Base-by-base conservation (phyloP, 2,329 filamentous ascomycete species). In the Colletotrichum salicis region DNA sequence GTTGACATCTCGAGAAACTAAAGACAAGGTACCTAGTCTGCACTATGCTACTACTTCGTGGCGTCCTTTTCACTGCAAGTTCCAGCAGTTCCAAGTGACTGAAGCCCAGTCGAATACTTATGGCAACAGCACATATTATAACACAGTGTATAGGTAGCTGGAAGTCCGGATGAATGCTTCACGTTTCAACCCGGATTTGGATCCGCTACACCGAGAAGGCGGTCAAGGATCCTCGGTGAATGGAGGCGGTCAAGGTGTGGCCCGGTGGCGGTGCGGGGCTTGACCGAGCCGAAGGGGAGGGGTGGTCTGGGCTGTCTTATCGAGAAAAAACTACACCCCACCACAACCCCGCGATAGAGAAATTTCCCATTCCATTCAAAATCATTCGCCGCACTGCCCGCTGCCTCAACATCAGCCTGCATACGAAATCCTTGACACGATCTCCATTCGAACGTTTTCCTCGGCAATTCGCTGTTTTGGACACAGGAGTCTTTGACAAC, bases 291-390 rank as follows among this genome's bases (percentile, higher is more conserved):
- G 33, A 27, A 37, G 24, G 31, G 19, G 59, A 3, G 27, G 24
- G 27, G 13, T 19, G 19, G 27, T 19, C 55, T 57, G 19, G 33
- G 31, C 15, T 8, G 31, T 60, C 69, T 71, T 72, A 64, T 72
- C 70, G 59, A 41, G 19, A 41, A 59, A 51, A 63, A 71, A 62
- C 15, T 33, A 22, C 37, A 70, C 70, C 70, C 70, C 70, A 69
- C 65, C 70, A 69, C 66, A 72, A 69, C 70, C 70, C 70, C 70
- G 70, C 70, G 70, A 72, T 71, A 69, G 70, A 72, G 70, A 72
- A 72, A 72, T 72, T 72, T 72, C 70, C 70, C 45, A 51, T 69
- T 33, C 15, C 45, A 4, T 69, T 64, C 65, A 72, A 72, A 72
- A 72, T 72, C 70, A 64, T 60, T 57, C 55, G 60, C 55, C 54